phyloP scores from a whole-genome alignment of 768 basidiomycete genomes.

The Russula dissimulans region DNA sequence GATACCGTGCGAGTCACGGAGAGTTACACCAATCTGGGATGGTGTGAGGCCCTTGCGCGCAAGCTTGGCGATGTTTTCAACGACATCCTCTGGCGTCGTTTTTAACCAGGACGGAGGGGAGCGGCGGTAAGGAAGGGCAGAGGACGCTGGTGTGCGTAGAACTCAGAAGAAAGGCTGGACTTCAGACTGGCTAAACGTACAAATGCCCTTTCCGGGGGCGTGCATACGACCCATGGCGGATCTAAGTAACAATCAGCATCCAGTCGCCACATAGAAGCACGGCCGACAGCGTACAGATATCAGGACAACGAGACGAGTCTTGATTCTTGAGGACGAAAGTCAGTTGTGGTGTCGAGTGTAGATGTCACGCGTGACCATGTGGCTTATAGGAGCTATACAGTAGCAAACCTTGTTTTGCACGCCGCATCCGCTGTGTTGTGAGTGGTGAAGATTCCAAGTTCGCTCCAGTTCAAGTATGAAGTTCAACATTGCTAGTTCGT shows the following conservation, averaged over 20 bases:
- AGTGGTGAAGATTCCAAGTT: too few relatives aligned
- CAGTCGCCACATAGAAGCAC: slow-evolving; percentile 3
- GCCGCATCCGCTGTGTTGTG: too few relatives aligned
- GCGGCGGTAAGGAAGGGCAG: slow-evolving; percentile 95
- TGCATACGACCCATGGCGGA: slow-evolving; percentile 92
- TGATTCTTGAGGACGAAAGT: slow-evolving; percentile 32
- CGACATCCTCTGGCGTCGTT: slow-evolving; percentile 88
- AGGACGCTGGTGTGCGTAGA: slow-evolving; percentile 49
- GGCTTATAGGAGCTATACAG: slow-evolving; percentile 46
- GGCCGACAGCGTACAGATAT: slow-evolving; percentile 29
- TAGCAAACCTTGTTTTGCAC: slow-evolving; percentile 42
- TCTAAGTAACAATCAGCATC: slow-evolving; percentile 19
- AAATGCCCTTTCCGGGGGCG: slow-evolving; percentile 99
- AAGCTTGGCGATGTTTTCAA: slow-evolving; percentile 94
- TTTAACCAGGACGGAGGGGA: slow-evolving; percentile 95
- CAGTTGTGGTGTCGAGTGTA: slow-evolving; percentile 24
- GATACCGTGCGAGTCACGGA: slow-evolving; percentile 96
- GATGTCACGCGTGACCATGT: slow-evolving; percentile 29
- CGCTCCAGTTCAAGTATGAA: slow-evolving; percentile 57
- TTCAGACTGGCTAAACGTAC: slow-evolving; percentile 35
- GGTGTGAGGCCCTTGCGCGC: slow-evolving; percentile 97
- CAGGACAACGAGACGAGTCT: slow-evolving; percentile 29
- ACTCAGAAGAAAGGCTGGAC: slow-evolving; percentile 6
- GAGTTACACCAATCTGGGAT: slow-evolving; percentile 95
- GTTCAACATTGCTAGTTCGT: slow-evolving; percentile 93